Conservation (phyloP, 2,329 filamentous ascomycete genomes). For the Fusarium drepaniforme region DNA sequence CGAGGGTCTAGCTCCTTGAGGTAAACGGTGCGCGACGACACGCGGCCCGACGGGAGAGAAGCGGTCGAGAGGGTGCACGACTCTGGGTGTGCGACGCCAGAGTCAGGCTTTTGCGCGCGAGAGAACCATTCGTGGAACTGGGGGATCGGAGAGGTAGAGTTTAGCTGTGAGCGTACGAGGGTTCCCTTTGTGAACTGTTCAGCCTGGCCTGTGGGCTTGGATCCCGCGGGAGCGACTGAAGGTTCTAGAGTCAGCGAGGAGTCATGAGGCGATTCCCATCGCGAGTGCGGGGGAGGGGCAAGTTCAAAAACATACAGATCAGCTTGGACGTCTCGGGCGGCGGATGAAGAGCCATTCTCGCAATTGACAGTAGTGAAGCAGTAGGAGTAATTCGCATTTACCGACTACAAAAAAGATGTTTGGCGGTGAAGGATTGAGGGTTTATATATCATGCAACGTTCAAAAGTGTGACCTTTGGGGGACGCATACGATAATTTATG, state of each 20-base stretch:
- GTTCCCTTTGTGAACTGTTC: constrained; percentile 78
- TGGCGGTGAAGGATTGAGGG: constrained; percentile 1
- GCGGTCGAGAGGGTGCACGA: constrained; percentile 91
- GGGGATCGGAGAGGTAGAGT: constrained; percentile 72
- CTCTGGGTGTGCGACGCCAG: constrained; percentile 80
- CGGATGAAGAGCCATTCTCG: constrained; percentile 60
- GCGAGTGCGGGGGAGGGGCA: neutral
- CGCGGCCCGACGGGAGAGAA: constrained; percentile 82
- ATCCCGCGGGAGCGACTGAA: constrained; percentile 73
- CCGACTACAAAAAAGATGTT: neutral
- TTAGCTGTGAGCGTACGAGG: constrained; percentile 72
- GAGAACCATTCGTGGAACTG: constrained; percentile 96
- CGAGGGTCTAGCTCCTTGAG: constrained; percentile 89
- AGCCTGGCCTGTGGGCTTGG: constrained; percentile 71
- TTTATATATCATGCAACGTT: constrained; percentile 22
- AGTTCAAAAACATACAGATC: constrained; percentile 57
- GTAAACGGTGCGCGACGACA: constrained; percentile 90
- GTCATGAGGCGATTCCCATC: constrained; percentile 4
- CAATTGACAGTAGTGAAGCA: constrained; percentile 35
- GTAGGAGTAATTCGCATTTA: constrained; percentile 40
- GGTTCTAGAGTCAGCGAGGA: constrained; percentile 6
- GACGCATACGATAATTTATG: constrained; percentile 27
- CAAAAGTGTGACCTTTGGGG: constrained; percentile 9
- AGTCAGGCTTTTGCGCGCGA: constrained; percentile 68
- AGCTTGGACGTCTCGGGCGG: constrained; percentile 57